These are phyloP conservation scores for Trichoderma lentiforme DNA, from an alignment of 2,329 filamentous ascomycete species.

Conservation along the genomic window DNA sequence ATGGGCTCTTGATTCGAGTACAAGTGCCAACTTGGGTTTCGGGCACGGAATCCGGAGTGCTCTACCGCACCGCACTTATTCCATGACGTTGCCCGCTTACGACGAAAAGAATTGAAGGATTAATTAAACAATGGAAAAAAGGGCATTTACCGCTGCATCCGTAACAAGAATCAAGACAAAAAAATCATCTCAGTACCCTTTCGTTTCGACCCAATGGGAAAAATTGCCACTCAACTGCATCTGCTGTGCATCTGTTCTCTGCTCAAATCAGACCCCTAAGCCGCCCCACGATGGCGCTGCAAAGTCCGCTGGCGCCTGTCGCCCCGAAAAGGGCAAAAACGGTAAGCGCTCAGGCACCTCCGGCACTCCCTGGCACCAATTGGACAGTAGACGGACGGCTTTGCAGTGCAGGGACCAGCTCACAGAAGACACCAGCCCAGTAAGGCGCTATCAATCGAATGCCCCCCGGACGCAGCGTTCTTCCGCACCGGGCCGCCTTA, in stretches of 20 bases:
- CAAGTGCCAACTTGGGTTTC: background rate
- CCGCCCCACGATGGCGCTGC: conserved; percentile 2
- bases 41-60: background rate
- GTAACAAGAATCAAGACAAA: background rate
- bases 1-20: background rate
- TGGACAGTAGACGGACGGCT: background rate
- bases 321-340: conserved; percentile 3
- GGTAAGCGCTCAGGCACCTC: conserved; percentile 14
- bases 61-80: background rate
- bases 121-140: background rate
- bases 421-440: background rate
- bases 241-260: background rate
- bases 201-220: background rate
- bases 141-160: background rate
- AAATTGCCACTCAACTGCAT: background rate
- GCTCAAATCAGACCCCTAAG: conserved; percentile 1
- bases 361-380: background rate
- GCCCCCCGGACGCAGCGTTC: conserved; percentile 13
- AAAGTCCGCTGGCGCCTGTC: conserved; percentile 1
- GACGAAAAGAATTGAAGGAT: background rate
- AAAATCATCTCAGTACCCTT: background rate
- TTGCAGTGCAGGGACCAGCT: background rate
- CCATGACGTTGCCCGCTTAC: background rate
- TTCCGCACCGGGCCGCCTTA: conserved; percentile 17
- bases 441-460: background rate